These are phyloP conservation scores for Leucogyrophana mollusca DNA, from an alignment of 768 basidiomycete genomes.

Conservation along the genomic window DNA sequence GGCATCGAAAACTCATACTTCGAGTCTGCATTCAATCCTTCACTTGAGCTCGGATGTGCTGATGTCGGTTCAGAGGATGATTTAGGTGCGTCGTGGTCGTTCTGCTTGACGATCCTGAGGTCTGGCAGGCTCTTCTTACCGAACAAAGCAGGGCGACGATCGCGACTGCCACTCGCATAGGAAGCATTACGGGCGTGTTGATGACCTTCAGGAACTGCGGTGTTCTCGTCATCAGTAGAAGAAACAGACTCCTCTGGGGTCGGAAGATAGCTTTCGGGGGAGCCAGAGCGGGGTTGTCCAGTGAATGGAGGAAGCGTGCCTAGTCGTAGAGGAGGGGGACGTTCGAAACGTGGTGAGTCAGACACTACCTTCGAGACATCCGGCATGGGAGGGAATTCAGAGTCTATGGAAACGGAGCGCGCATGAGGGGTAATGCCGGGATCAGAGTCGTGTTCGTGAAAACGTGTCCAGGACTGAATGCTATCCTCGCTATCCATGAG, in stretches of 20 bases:
- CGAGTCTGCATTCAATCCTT: conserved; percentile 10
- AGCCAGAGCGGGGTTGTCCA: conserved; percentile 44
- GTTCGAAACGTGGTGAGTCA: conserved; percentile 30
- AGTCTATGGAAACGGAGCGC: conserved; percentile 62
- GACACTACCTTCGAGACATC: conserved; percentile 24
- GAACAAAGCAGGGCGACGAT: conserved; percentile 37
- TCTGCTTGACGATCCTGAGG: conserved; percentile 54
- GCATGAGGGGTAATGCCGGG: conserved; percentile 47
- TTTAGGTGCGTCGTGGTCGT: conserved; percentile 22
- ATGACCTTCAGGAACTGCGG: conserved; percentile 22
- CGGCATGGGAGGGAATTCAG: conserved; percentile 45
- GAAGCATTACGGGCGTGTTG: conserved; percentile 53
- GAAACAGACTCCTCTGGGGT: conserved; percentile 56
- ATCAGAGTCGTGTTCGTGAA: conserved; percentile 35
- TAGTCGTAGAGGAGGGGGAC: conserved; percentile 50
- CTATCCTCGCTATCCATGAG: conserved; percentile 33
- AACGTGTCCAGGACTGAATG: conserved; percentile 44
- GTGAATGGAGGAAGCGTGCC: conserved; percentile 43
- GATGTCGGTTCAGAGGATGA: conserved; percentile 24
- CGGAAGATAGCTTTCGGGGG: conserved; percentile 54
- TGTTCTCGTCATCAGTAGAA: conserved; percentile 44
- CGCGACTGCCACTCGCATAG: conserved; percentile 38
- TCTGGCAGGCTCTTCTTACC: conserved; percentile 89
- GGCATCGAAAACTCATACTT: conserved; percentile 34
- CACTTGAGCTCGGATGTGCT: conserved; percentile 10